phyloP scores from a whole-genome alignment of 106 monocot genomes.

The Platanthera guangdongensis region DNA sequence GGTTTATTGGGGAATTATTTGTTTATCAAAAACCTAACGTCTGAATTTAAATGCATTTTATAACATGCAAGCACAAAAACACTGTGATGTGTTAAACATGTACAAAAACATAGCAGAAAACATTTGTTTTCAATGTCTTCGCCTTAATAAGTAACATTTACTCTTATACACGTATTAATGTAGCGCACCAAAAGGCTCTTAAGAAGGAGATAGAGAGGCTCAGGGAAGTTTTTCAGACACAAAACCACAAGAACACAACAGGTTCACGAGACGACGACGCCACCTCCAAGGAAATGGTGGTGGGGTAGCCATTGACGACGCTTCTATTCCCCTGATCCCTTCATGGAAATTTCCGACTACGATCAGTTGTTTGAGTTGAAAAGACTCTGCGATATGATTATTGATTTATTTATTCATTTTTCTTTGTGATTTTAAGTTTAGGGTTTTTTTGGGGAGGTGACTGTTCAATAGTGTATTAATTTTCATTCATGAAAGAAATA shows the following conservation, averaged over 20 bases:
- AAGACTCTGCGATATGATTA: not conserved
- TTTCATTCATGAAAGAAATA: no score
- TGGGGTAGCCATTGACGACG: no score
- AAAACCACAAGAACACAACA: conserved; percentile 40
- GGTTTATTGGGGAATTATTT: no score
- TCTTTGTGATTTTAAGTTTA: not conserved
- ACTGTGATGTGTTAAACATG: no score
- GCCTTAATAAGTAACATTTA: no score
- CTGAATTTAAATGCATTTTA: no score
- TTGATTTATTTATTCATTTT: not conserved
- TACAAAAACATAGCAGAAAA: no score
- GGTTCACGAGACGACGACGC: not conserved
- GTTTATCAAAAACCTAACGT: no score
- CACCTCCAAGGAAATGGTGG: not conserved
- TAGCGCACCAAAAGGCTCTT: conserved; percentile 67
- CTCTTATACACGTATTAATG: not conserved
- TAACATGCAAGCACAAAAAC: no score
- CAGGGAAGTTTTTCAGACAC: conserved; percentile 50
- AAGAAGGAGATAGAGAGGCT: conserved; percentile 74
- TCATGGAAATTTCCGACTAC: not conserved
- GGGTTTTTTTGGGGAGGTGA: not conserved
- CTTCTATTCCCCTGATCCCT: not conserved
- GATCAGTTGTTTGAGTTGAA: not conserved
- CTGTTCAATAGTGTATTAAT: no score
- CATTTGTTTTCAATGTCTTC: no score